A percentile compares a stretch with the other conserved stretches of the same genome.
Evolutionary conservation across 2,329 filamentous ascomycete species (phyloP).

Genomic region (Penicillium sp.): DNA sequence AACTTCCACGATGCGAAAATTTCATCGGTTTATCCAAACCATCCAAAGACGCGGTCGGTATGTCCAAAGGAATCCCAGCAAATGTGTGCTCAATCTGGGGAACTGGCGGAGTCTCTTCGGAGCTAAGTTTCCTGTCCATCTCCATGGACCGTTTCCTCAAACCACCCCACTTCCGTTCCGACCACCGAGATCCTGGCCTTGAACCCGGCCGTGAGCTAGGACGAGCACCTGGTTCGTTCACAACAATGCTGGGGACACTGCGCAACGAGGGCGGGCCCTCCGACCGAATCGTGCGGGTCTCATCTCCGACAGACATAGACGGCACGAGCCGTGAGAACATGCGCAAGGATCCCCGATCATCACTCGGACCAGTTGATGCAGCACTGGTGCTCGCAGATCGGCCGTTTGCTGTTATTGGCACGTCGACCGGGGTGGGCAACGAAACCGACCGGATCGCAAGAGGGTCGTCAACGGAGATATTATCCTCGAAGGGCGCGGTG

Average conservation of each 20-base stretch:
- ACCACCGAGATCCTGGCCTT: conserved; percentile 44
- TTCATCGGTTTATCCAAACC: conserved; percentile 53
- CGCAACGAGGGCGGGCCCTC: conserved; percentile 29
- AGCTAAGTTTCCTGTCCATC: conserved; percentile 27
- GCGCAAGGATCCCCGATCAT: conserved; percentile 16
- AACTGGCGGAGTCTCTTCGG: conserved; percentile 34
- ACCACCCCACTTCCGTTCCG: conserved; percentile 43
- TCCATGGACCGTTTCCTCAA: conserved; percentile 37
- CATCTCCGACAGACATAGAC: conserved; percentile 11
- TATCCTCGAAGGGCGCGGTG: conserved; percentile 29
- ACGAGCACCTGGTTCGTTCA: conserved; percentile 35
- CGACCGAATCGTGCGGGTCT: conserved; percentile 18
- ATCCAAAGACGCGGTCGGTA: conserved; percentile 53
- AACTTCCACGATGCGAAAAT: conserved; percentile 59
- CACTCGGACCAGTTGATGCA: conserved; percentile 19
- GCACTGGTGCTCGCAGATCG: conserved; percentile 26
- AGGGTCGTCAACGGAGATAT: conserved; percentile 23
- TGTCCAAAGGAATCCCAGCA: conserved; percentile 52
- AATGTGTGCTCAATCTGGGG: conserved; percentile 41
- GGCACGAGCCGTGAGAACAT: conserved; percentile 16
- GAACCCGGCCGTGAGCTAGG: conserved; percentile 31
- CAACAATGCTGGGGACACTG: conserved; percentile 41
- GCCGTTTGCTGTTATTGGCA: conserved; percentile 24
- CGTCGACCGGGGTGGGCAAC: conserved; percentile 24
- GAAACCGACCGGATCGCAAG: conserved; percentile 30